Conservation (phyloP, 176 grass and related monocot species). For the Cenchrus fungigraminus region DNA sequence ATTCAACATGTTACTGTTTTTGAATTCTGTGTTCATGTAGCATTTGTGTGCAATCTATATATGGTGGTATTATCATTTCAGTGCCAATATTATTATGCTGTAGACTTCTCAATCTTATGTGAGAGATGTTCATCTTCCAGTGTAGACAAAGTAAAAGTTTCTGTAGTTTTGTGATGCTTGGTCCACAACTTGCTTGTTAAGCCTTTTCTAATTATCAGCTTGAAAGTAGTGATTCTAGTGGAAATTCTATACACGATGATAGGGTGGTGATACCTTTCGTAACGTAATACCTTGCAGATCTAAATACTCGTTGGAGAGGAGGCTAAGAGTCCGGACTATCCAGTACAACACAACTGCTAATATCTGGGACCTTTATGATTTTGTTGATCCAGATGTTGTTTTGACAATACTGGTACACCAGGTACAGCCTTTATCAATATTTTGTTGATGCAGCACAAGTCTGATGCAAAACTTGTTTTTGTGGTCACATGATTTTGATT, state of each 20-base stretch:
- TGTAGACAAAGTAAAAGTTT: slow-evolving; percentile 10
- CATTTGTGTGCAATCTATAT: slow-evolving; percentile 5
- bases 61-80: background rate
- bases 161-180: background rate
- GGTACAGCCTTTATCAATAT: slow-evolving; percentile 52
- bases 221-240: slow-evolving; percentile 25
- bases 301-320: slow-evolving; percentile 78
- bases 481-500: slow-evolving; percentile 18
- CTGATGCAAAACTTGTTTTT: slow-evolving; percentile 29
- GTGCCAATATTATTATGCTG: slow-evolving; percentile 9
- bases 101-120: slow-evolving; percentile 6
- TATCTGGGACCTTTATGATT: slow-evolving; percentile 92
- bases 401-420: slow-evolving; percentile 92
- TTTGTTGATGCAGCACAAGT: background rate
- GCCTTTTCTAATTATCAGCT: slow-evolving; percentile 14
- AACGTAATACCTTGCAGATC: slow-evolving; percentile 53
- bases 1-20: background rate
- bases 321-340: slow-evolving; percentile 87
- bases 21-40: background rate
- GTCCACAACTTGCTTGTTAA: slow-evolving; percentile 18
- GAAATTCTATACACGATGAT: slow-evolving; percentile 25
- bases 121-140: slow-evolving; percentile 12
- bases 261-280: slow-evolving; percentile 28
- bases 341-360: slow-evolving; percentile 79
- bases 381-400: slow-evolving; percentile 88